phyloP scores from a whole-genome alignment of 23 red algal species.

The Gracilaria domingensis region DNA sequence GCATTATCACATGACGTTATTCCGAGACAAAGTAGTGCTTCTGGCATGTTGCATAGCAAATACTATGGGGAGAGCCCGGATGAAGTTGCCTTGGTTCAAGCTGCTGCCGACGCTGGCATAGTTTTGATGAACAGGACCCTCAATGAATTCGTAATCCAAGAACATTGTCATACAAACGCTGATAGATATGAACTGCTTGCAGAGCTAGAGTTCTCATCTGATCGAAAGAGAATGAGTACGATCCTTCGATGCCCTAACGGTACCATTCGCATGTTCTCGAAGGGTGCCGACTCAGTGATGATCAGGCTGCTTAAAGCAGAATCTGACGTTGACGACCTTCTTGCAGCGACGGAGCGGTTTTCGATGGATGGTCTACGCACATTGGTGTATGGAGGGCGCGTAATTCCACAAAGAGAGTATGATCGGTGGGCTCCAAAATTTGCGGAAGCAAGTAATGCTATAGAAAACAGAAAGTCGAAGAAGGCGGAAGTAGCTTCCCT shows the following conservation, averaged over 20 bases:
- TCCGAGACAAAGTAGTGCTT: constrained; percentile 27
- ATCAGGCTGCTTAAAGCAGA: constrained; percentile 52
- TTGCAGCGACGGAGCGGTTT: constrained; percentile 73
- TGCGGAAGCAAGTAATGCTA: constrained; percentile 55
- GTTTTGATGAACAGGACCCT: constrained; percentile 46
- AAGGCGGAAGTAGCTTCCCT: constrained; percentile 53
- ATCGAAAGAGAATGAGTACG: constrained; percentile 88
- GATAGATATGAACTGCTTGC: constrained; percentile 73
- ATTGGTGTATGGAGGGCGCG: constrained; percentile 71
- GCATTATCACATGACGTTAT: constrained; percentile 92
- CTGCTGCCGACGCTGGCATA: constrained; percentile 71
- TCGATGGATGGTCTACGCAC: constrained; percentile 89
- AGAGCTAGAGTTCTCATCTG: constrained; percentile 78
- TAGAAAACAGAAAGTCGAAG: constrained; percentile 52
- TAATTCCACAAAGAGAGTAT: constrained; percentile 60
- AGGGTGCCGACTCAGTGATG: constrained; percentile 93
- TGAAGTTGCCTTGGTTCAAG: constrained; percentile 89
- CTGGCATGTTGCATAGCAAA: constrained; percentile 14
- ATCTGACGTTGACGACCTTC: constrained; percentile 38
- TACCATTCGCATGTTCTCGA: constrained; percentile 75
- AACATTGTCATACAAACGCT: not conserved
- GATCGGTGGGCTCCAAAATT: constrained; percentile 51
- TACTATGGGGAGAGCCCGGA: constrained; percentile 90
- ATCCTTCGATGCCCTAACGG: constrained; percentile 81
- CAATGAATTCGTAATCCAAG: constrained; percentile 40